Percentiles rank a stretch among this genome's conserved stretches.
Conservation (phyloP, 2,329 filamentous ascomycete species). For the Sarocladiaceae sp. region DNA sequence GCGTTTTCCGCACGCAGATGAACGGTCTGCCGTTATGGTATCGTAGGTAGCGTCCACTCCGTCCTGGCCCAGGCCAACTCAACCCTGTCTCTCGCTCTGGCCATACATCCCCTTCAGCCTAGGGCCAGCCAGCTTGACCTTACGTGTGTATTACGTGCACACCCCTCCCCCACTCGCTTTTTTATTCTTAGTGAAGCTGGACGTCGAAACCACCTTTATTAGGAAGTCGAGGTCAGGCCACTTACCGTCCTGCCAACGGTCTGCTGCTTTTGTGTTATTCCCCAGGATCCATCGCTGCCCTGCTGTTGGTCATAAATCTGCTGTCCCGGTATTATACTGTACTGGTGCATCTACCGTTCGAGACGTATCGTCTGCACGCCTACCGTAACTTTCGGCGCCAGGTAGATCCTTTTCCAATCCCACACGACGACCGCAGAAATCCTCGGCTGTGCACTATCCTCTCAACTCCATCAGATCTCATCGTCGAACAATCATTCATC, state of each 20-base stretch:
- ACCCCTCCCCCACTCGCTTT: neutral
- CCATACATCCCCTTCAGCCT: neutral
- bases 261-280: slow-evolving; percentile 1
- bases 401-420: slow-evolving; percentile 9
- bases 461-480: neutral
- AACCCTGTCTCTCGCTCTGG: slow-evolving; percentile 6
- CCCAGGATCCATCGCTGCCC: neutral
- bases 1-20: no score
- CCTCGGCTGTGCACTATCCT: neutral
- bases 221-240: slow-evolving; percentile 8
- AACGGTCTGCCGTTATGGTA: slow-evolving; percentile 4
- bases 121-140: neutral
- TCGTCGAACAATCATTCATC: neutral
- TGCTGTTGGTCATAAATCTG: neutral
- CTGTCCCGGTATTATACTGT: slow-evolving; percentile 4
- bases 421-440: slow-evolving; percentile 1
- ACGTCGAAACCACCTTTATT: slow-evolving; percentile 4
- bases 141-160: neutral
- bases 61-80: neutral
- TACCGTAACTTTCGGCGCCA: slow-evolving; percentile 7
- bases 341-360: neutral
- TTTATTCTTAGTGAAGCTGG: slow-evolving; percentile 3
- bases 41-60: neutral
- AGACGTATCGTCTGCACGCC: neutral
- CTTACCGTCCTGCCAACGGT: neutral